phyloP scores from a whole-genome alignment of 163 green algal species.

The Chlamydomonas reinhardtii region DNA sequence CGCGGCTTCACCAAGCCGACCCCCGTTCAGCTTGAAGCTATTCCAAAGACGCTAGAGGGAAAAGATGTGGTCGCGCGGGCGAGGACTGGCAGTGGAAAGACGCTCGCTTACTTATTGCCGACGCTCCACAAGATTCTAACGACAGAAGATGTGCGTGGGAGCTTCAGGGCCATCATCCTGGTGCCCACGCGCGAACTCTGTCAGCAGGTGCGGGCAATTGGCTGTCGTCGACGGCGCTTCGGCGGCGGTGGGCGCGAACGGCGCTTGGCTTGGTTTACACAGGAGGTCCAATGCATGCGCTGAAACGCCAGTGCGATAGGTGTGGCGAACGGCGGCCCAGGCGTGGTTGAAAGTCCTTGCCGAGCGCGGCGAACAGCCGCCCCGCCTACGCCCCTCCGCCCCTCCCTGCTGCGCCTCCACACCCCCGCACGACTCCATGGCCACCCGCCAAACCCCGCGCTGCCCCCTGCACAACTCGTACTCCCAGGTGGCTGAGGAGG shows the following conservation, averaged over 20 bases:
- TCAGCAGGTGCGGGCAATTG: constrained; percentile 81
- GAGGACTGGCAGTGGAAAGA: constrained; percentile 96
- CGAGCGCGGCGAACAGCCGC: too few species aligned
- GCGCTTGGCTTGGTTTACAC: too few species aligned
- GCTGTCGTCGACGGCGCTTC: too few species aligned
- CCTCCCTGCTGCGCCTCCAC: too few species aligned
- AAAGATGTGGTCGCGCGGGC: constrained; percentile 93
- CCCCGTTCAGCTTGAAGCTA: constrained; percentile 80
- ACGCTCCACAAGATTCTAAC: constrained; percentile 85
- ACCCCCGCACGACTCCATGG: too few species aligned
- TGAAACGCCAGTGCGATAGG: too few species aligned
- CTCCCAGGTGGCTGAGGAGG: constrained; percentile 58
- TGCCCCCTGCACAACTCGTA: too few species aligned
- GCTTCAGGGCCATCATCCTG: constrained; percentile 91
- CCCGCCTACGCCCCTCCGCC: too few species aligned
- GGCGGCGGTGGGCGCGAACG: background rate
- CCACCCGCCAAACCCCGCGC: too few species aligned
- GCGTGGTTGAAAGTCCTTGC: too few species aligned
- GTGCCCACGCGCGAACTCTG: constrained; percentile 96
- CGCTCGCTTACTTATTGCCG: constrained; percentile 95
- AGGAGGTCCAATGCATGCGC: too few species aligned
- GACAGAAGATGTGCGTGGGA: constrained; percentile 26
- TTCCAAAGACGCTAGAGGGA: constrained; percentile 87
- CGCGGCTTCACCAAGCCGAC: constrained; percentile 82
- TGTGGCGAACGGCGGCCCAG: too few species aligned